Conservation (phyloP, 139 green algal genomes). For the Medakamo hakoo region DNA sequence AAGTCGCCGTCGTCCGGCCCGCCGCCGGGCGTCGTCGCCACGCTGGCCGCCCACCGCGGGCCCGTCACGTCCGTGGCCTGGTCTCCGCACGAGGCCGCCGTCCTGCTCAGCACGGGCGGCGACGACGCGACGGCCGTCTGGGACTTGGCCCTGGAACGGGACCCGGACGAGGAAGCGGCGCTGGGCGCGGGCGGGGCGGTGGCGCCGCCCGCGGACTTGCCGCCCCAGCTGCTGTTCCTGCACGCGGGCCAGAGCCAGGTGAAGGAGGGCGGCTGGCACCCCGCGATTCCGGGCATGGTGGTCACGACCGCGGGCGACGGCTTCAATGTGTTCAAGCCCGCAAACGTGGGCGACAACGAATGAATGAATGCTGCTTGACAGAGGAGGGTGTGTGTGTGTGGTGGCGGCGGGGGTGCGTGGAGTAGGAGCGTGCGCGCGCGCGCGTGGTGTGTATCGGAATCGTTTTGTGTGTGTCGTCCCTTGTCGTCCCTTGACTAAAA, state of each 20-base stretch:
- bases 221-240: constrained; percentile 83
- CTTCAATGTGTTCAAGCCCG: constrained; percentile 94
- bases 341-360: constrained; percentile 44
- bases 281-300: constrained; percentile 84
- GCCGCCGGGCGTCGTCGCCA: constrained; percentile 7
- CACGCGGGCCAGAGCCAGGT: constrained; percentile 81
- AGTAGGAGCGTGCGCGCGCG: no score
- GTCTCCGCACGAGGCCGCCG: constrained; percentile 81
- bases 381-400: no score
- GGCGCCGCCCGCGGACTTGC: constrained; percentile 60
- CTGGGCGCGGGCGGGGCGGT: constrained; percentile 14
- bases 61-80: constrained; percentile 86
- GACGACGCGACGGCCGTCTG: constrained; percentile 76
- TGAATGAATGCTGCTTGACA: no score
- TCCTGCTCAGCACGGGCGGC: constrained; percentile 52
- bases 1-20: constrained; percentile 1
- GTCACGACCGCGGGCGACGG: constrained; percentile 72
- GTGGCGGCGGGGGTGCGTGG: no score
- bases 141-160: constrained; percentile 91
- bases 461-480: background rate
- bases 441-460: no score
- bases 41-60: constrained; percentile 17
- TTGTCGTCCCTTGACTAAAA: no score
- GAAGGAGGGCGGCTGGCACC: constrained; percentile 96
- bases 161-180: constrained; percentile 83